Evolutionary conservation across 306 rosid genomes (phyloP).

Genomic region (Citrullus amarus): DNA sequence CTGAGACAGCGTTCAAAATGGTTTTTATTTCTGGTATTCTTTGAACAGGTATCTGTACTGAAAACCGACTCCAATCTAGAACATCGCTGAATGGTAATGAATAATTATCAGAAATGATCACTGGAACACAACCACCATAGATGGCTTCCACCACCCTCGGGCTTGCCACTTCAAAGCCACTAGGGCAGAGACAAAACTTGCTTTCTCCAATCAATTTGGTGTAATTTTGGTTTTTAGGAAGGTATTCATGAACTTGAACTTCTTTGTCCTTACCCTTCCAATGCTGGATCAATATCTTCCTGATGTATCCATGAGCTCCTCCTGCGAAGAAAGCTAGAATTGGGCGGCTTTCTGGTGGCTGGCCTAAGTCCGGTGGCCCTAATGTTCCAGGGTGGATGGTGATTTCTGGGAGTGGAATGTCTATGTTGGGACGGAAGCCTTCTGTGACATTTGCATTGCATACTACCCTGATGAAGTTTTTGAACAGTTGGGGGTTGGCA

Average conservation of each 20-base stretch:
- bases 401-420: slow-evolving; percentile 65
- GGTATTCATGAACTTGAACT: slow-evolving; percentile 52
- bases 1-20: slow-evolving; percentile 30
- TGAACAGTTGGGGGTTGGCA: slow-evolving; percentile 37
- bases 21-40: slow-evolving; percentile 44
- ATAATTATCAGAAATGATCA: slow-evolving; percentile 43
- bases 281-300: slow-evolving; percentile 26
- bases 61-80: slow-evolving; percentile 56
- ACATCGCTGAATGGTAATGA: slow-evolving; percentile 67
- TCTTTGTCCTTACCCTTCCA: slow-evolving; percentile 61
- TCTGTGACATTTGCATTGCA: slow-evolving; percentile 74
- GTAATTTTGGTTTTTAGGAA: slow-evolving; percentile 38
- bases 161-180: slow-evolving; percentile 77
- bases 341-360: slow-evolving; percentile 20
- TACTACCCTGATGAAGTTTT: slow-evolving; percentile 41
- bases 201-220: slow-evolving; percentile 38
- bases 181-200: slow-evolving; percentile 75
- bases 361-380: slow-evolving; percentile 18
- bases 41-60: slow-evolving; percentile 33
- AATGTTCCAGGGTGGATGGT: slow-evolving; percentile 38
- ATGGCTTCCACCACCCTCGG: slow-evolving; percentile 75
- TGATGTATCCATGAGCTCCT: slow-evolving; percentile 44
- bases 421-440: slow-evolving; percentile 47
- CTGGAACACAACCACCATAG: slow-evolving; percentile 59
- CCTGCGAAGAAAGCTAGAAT: slow-evolving; percentile 63